phyloP scores from a whole-genome alignment of 768 basidiomycete species.

The Imleria badia region DNA sequence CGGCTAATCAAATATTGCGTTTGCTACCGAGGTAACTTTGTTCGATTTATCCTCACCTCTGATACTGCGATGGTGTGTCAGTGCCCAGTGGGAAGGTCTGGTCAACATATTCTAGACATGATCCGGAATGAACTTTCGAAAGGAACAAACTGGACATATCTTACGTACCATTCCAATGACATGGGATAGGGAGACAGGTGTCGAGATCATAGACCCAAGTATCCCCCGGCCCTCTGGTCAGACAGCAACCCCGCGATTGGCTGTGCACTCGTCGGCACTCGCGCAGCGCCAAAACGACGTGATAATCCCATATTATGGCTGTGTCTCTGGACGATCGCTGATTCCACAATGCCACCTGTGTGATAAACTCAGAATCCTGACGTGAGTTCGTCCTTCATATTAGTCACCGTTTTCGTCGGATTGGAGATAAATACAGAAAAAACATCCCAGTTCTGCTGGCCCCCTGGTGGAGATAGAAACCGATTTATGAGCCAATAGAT shows the following conservation, averaged over 20 bases:
- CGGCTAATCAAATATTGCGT: conserved; percentile 37
- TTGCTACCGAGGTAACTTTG: conserved; percentile 3
- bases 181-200: conserved; percentile 51
- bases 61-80: conserved; percentile 35
- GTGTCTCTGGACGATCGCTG: conserved; percentile 42
- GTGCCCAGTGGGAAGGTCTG: conserved; percentile 42
- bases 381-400: not conserved
- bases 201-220: conserved; percentile 75
- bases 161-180: conserved; percentile 46
- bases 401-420: conserved; percentile 49
- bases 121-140: conserved; percentile 18
- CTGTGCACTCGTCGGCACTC: conserved; percentile 20
- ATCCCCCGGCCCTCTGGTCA: conserved; percentile 8
- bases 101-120: conserved; percentile 43
- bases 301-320: conserved; percentile 73
- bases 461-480: conserved; percentile 35
- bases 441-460: conserved; percentile 45
- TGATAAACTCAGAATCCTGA: not conserved
- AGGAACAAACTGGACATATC: not conserved
- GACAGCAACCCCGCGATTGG: conserved; percentile 1
- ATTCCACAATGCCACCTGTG: conserved; percentile 63
- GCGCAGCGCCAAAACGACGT: conserved; percentile 59
- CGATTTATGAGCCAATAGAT: conserved; percentile 55
- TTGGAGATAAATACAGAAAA: conserved; percentile 69
- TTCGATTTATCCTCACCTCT: conserved; percentile 41